Percentiles rank a stretch among this genome's conserved stretches.
These are phyloP conservation scores for Lunasporangiospora selenospora DNA, from an alignment of 192 early-diverging fungal genomes.

Conservation along the genomic window DNA sequence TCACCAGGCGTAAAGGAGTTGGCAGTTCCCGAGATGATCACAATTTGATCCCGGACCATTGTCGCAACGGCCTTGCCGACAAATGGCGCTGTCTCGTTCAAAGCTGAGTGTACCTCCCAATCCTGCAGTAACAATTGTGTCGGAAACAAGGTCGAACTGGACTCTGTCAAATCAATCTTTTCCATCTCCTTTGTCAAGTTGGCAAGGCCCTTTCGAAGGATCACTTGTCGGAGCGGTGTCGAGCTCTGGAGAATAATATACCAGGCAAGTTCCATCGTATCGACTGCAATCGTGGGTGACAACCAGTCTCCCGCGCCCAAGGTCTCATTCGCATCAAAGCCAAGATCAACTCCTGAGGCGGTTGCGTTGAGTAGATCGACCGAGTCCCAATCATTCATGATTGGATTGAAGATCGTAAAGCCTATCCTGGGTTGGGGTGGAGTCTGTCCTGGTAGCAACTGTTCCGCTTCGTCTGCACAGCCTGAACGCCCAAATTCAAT, in stretches of 20 bases:
- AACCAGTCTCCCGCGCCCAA: slow-evolving; percentile 16
- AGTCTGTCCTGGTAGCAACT: neutral
- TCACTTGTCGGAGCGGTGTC: slow-evolving; percentile 31
- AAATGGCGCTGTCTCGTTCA: slow-evolving; percentile 37
- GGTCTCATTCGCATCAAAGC: slow-evolving; percentile 8
- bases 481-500: slow-evolving; percentile 40
- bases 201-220: slow-evolving; percentile 22
- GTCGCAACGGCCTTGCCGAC: slow-evolving; percentile 36
- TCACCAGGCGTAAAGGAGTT: slow-evolving; percentile 41
- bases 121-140: slow-evolving; percentile 14
- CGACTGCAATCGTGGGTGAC: slow-evolving; percentile 23
- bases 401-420: slow-evolving; percentile 38
- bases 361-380: slow-evolving; percentile 28
- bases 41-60: slow-evolving; percentile 12
- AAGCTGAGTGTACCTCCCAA: slow-evolving; percentile 14
- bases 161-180: slow-evolving; percentile 23
- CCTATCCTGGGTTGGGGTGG: slow-evolving; percentile 27
- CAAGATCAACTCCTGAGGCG: slow-evolving; percentile 4
- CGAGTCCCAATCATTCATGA: slow-evolving; percentile 36
- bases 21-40: slow-evolving; percentile 41
- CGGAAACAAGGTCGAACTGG: slow-evolving; percentile 27
- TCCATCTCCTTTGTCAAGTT: slow-evolving; percentile 19
- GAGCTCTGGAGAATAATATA: slow-evolving; percentile 44
- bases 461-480: slow-evolving; percentile 12
- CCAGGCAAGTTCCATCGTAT: slow-evolving; percentile 25